Evolutionary conservation across 306 rosid species (phyloP).

Genomic region (Dryas drummondii): DNA sequence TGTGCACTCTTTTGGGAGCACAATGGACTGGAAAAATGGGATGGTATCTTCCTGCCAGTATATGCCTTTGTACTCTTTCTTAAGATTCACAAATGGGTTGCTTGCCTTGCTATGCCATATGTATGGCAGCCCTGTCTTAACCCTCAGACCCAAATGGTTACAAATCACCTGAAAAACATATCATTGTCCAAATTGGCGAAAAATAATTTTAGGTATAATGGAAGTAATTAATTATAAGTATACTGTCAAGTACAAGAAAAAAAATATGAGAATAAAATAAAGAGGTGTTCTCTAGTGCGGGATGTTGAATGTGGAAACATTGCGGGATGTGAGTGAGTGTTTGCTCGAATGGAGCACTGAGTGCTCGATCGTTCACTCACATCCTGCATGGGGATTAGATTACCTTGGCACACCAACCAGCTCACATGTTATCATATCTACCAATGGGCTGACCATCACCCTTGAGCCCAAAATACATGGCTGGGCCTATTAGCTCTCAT

Average conservation of each 20-base stretch:
- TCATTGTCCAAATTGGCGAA: not conserved
- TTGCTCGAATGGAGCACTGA: rapidly evolving
- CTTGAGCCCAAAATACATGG: conserved; percentile 56
- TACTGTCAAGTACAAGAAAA: too few species aligned
- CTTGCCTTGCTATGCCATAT: conserved; percentile 59
- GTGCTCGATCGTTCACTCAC: too few species aligned
- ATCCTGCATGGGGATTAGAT: too few species aligned
- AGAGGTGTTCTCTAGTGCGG: too few species aligned
- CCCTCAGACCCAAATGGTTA: conserved; percentile 43
- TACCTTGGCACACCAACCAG: conserved; percentile 53
- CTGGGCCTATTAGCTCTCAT: conserved; percentile 49
- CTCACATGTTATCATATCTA: conserved; percentile 56
- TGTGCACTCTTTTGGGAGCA: conserved; percentile 38
- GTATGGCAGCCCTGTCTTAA: conserved; percentile 49
- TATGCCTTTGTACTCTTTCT: conserved; percentile 50
- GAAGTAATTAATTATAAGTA: too few species aligned
- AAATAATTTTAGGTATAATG: too few species aligned
- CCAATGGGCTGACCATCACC: conserved; percentile 52
- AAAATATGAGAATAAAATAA: too few species aligned
- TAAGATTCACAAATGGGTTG: conserved; percentile 47
- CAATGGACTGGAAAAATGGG: conserved; percentile 41
- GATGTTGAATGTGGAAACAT: too few species aligned
- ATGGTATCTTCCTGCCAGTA: conserved; percentile 50
- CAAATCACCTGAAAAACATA: conserved; percentile 40
- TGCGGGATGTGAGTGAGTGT: too few species aligned